Evolutionary conservation across 331 rosid genomes (phyloP).

Genomic region (Rhamnella rubrinervis): DNA sequence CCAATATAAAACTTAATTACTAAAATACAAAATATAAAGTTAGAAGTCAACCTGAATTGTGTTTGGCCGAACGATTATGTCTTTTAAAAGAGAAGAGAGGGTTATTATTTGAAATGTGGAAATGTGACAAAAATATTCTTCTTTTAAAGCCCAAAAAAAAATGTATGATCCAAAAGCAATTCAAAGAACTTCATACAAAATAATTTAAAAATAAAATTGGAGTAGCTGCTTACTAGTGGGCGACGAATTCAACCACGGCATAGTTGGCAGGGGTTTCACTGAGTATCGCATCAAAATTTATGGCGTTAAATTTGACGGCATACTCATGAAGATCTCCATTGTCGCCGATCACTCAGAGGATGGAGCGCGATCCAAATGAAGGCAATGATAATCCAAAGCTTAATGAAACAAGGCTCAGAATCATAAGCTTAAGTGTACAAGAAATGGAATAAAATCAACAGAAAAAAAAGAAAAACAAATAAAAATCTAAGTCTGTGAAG

Average conservation of each 20-base stretch:
- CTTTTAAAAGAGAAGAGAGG: too few species aligned
- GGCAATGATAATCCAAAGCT: slow-evolving; percentile 34
- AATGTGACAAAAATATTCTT: too few species aligned
- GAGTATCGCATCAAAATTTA: slow-evolving; percentile 69
- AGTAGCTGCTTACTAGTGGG: slow-evolving; percentile 62
- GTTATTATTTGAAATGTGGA: too few species aligned
- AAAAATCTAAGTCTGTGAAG: not conserved
- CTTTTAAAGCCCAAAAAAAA: not conserved
- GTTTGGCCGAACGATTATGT: too few species aligned
- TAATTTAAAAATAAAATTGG: not conserved
- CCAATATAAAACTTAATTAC: too few species aligned
- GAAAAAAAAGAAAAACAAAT: not conserved
- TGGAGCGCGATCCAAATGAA: slow-evolving; percentile 54
- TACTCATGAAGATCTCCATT: too few species aligned
- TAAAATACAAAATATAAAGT: too few species aligned
- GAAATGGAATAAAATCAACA: slow-evolving; percentile 48
- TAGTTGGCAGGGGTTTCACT: slow-evolving; percentile 73
- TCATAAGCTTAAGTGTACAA: slow-evolving; percentile 36
- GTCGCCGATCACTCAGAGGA: too few species aligned
- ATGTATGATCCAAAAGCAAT: not conserved
- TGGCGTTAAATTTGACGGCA: slow-evolving; percentile 63
- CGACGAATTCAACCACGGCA: slow-evolving; percentile 84
- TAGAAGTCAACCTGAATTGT: too few species aligned
- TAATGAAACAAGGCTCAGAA: slow-evolving; percentile 41
- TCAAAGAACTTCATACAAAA: not conserved